Conservation (phyloP, 495 filamentous ascomycete species). For the Penicillium herquei region DNA sequence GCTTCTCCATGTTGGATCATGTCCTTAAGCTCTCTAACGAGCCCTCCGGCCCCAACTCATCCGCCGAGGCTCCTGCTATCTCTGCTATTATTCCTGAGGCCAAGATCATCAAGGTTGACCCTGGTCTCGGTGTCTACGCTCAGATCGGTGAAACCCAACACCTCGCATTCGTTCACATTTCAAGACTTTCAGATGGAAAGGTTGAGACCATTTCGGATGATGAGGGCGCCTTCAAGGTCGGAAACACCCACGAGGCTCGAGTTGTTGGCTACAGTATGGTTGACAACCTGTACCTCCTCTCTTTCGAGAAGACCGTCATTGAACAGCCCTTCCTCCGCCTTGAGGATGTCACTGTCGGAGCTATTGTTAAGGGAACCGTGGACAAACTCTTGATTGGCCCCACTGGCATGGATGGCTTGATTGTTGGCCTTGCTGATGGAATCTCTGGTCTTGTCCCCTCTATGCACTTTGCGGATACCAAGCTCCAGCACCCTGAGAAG, state of each 20-base stretch:
- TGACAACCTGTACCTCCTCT: slow-evolving; percentile 83
- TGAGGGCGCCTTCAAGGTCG: slow-evolving; percentile 74
- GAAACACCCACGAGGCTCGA: slow-evolving; percentile 73
- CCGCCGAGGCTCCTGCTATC: slow-evolving; percentile 62
- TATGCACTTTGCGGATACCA: slow-evolving; percentile 83
- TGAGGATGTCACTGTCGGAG: slow-evolving; percentile 82
- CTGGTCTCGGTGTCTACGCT: slow-evolving; percentile 75
- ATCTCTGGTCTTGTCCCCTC: slow-evolving; percentile 85
- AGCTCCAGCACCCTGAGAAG: slow-evolving; percentile 87
- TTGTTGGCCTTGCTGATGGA: slow-evolving; percentile 80
- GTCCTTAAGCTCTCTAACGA: slow-evolving; percentile 64
- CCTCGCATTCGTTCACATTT: slow-evolving; percentile 90
- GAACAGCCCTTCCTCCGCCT: slow-evolving; percentile 86
- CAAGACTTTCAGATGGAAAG: slow-evolving; percentile 80
- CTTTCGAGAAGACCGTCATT: slow-evolving; percentile 75
- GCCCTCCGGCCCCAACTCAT: slow-evolving; percentile 34
- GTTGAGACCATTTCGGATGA: slow-evolving; percentile 73
- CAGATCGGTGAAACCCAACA: slow-evolving; percentile 72
- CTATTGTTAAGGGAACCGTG: slow-evolving; percentile 77
- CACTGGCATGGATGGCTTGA: slow-evolving; percentile 70
- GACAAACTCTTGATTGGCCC: slow-evolving; percentile 77
- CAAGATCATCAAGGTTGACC: slow-evolving; percentile 73
- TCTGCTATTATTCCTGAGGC: slow-evolving; percentile 74
- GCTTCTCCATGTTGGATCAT: slow-evolving; percentile 83
- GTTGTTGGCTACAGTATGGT: slow-evolving; percentile 82